Base-by-base conservation (phyloP, 441 rosid genomes). In the Croton laevigatus region DNA sequence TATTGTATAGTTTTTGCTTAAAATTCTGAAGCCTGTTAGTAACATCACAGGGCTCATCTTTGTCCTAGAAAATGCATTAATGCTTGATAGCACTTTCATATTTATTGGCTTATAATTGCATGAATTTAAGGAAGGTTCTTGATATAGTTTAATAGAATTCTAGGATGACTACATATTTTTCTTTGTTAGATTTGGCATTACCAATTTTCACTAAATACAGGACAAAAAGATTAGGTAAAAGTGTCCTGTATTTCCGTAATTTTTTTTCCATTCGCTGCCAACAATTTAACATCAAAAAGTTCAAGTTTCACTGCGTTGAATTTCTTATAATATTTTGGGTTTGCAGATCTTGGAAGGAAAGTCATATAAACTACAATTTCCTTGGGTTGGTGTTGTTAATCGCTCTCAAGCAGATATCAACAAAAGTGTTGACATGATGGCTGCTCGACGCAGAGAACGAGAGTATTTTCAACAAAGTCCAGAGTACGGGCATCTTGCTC, bases 321-420 rank as follows among this genome's bases (percentile, higher is more conserved):
- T 70, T 64, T 72, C 38, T 78, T 23, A 16, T 58, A 23, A 62
- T 69, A 66, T 69, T 55, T 68, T 66, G 70, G 63, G 58, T 64
- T 76, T 72, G 23, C 78, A 93, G 97, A 91, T 93, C 71, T 87
- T 93, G 74, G 98, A 93, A 87, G 98, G 94, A 78, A 89, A 73
- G 73, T 76, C 96, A 71, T 93, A 91, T 77, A 89, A 87, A 80
- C 85, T 93, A 69, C 89, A 87, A 73, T 93, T 44, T 81, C 94
- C 97, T 59, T 93, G 97, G 98, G 82, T 93, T 64, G 98, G 98
- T 58, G 96, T 91, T 71, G 98, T 93, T 45, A 93, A 91, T 78
- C 97, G 97, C 76, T 93, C 98, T 75, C 98, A 90, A 80, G 98
- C 97, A 81, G 98, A 93, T 71, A 93, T 90, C n/a, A 93, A 93